phyloP scores from a whole-genome alignment of 192 early-diverging fungal species.

The Dissophora globulifera region DNA sequence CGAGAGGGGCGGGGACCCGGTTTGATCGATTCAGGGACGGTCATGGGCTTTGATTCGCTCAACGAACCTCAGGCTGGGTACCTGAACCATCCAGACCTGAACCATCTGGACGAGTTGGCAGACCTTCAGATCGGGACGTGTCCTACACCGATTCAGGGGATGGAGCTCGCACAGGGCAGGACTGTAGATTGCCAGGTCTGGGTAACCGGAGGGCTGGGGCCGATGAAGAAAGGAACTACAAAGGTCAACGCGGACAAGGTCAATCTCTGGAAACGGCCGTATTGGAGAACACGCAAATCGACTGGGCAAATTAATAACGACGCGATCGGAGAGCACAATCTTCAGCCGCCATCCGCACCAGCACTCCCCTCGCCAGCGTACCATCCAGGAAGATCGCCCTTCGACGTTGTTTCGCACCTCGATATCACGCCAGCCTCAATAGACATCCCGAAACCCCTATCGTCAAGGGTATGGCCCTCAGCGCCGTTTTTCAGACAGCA shows the following conservation, averaged over 20 bases:
- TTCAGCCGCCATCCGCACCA: slow-evolving; percentile 11
- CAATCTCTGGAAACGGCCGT: slow-evolving; percentile 42
- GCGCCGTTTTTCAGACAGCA: too few species aligned
- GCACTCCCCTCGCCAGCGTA: neutral
- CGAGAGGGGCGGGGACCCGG: neutral
- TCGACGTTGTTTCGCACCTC: slow-evolving; percentile 28
- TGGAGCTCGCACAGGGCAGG: slow-evolving; percentile 58
- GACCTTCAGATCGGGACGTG: slow-evolving; percentile 59
- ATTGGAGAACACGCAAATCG: slow-evolving; percentile 17
- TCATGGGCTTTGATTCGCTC: slow-evolving; percentile 65
- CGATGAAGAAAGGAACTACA: slow-evolving; percentile 47
- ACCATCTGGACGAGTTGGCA: slow-evolving; percentile 50
- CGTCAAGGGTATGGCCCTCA: too few species aligned
- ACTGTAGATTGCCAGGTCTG: slow-evolving; percentile 57
- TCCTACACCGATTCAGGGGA: slow-evolving; percentile 62
- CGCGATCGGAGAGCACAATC: neutral
- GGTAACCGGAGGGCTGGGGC: slow-evolving; percentile 58
- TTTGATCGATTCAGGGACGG: slow-evolving; percentile 25
- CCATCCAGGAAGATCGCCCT: neutral
- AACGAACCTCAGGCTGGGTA: slow-evolving; percentile 67
- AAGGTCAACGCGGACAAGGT: slow-evolving; percentile 51
- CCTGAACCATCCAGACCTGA: slow-evolving; percentile 55
- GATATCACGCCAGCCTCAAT: too few species aligned
- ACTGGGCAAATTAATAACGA: neutral
- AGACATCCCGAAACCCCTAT: too few species aligned